Evolutionary conservation across 768 basidiomycete genomes (phyloP).

Genomic region (Favolaschia claudopus): DNA sequence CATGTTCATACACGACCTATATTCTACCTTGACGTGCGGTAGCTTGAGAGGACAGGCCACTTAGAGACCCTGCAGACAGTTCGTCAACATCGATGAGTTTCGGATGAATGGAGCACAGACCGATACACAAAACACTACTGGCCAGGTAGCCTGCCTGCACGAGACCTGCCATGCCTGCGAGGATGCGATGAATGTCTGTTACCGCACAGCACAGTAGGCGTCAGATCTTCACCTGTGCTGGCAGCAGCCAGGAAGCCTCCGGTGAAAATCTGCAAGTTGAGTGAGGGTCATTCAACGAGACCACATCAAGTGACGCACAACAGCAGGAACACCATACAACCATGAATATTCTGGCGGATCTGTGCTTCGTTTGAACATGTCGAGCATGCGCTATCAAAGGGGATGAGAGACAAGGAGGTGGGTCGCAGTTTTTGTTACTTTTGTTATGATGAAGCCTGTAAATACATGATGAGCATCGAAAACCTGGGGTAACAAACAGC

Average conservation of each 20-base stretch:
- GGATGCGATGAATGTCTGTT: background rate
- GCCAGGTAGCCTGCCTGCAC: constrained; percentile 90
- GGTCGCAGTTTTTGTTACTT: background rate
- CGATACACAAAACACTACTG: constrained; percentile 87
- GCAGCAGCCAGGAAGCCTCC: constrained; percentile 86
- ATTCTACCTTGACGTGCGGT: constrained; percentile 77
- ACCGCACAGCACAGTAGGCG: background rate
- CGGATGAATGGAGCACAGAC: constrained; percentile 40
- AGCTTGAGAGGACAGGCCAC: constrained; percentile 78
- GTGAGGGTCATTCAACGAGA: background rate
- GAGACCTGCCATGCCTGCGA: constrained; percentile 68
- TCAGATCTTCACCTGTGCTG: constrained; percentile 61
- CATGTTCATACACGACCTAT: background rate
- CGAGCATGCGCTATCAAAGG: constrained; percentile 74
- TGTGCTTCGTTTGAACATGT: constrained; percentile 89
- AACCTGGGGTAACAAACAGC: background rate
- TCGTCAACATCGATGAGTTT: background rate
- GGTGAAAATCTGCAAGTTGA: constrained; percentile 59
- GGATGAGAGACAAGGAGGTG: background rate
- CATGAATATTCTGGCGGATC: constrained; percentile 91
- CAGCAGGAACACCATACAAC: constrained; percentile 81
- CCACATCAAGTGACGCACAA: constrained; percentile 38
- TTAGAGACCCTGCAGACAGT: constrained; percentile 66
- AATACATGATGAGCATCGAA: background rate
- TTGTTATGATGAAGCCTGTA: constrained; percentile 76